Percentiles rank a stretch among this genome's conserved stretches.
phyloP scores from a whole-genome alignment of 2,329 filamentous ascomycete species.

The Ophiostoma novo-ulmi region DNA sequence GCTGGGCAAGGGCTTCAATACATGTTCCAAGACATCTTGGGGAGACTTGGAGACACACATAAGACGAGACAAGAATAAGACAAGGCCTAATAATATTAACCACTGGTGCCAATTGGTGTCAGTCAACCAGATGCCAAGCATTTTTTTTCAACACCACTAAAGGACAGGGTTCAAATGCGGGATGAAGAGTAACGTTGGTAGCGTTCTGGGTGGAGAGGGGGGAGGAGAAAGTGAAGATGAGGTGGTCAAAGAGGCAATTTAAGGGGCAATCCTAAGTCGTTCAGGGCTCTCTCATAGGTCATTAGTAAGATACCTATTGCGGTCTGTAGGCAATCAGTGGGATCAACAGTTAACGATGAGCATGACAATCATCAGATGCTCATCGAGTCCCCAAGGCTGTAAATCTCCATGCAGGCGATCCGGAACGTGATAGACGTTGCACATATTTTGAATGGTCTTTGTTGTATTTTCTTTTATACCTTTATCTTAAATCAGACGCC shows the following conservation, averaged over 20 bases:
- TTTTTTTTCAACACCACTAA: neutral
- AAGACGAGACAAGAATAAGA: neutral
- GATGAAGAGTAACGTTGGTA: conserved; percentile 19
- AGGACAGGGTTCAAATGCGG: conserved; percentile 15
- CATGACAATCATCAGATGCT: neutral
- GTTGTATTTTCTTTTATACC: neutral
- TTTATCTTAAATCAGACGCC: neutral
- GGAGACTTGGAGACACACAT: neutral
- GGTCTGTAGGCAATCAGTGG: neutral
- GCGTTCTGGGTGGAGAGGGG: conserved; percentile 9
- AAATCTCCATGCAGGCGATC: neutral
- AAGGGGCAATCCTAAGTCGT: neutral
- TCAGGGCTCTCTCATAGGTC: too few relatives aligned
- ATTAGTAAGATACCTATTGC: too few relatives aligned
- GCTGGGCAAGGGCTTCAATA: neutral
- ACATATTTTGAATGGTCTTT: neutral
- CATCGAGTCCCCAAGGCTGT: neutral
- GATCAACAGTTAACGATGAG: neutral
- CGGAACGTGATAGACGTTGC: neutral
- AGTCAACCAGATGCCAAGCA: conserved; percentile 6
- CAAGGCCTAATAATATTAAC: neutral
- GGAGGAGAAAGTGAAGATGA: neutral
- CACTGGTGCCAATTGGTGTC: neutral
- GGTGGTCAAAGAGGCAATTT: conserved; percentile 3
- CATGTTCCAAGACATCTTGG: conserved; percentile 1